These are phyloP conservation scores for Cyberlindnera veronae DNA, from an alignment of 805 yeast genomes.

Conservation along the genomic window DNA sequence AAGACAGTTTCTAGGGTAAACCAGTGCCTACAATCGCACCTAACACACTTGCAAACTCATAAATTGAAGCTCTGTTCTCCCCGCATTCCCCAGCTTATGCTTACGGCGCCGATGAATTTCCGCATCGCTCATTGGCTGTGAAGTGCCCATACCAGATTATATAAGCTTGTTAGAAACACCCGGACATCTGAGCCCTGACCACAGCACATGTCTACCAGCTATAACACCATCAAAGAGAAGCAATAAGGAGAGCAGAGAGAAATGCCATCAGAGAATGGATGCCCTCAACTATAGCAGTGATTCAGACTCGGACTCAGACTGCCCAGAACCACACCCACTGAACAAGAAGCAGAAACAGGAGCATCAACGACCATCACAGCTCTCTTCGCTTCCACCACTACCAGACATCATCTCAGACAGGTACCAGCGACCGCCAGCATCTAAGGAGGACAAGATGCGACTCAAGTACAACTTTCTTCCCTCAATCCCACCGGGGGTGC, in stretches of 20 bases:
- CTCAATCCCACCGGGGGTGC: conserved; percentile 4
- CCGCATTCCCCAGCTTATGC: background rate
- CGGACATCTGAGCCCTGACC: too few relatives aligned
- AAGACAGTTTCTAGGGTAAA: too few relatives aligned
- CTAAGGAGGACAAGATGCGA: conserved; percentile 4
- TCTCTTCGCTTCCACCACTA: conserved; percentile 9
- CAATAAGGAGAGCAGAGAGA: background rate
- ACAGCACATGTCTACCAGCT: too few relatives aligned
- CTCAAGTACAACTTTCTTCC: conserved; percentile 1
- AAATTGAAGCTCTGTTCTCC: background rate
- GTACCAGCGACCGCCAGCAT: conserved; percentile 1
- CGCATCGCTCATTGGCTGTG: conserved; percentile 7
- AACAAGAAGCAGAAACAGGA: background rate
- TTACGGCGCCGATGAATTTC: conserved; percentile 10
- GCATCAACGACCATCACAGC: background rate
- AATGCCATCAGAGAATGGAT: background rate
- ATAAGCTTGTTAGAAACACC: too few relatives aligned
- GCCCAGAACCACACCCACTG: background rate
- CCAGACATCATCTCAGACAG: conserved; percentile 11
- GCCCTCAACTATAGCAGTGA: conserved; percentile 2
- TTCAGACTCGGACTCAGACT: conserved; percentile 5
- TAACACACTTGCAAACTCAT: background rate
- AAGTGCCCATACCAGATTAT: conserved; percentile 6
- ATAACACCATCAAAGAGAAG: background rate
- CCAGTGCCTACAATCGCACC: too few relatives aligned